A percentile compares a stretch with the other conserved stretches of the same genome.
Conservation (phyloP, 371 early-diverging fungal species). For the Syncephalastrum sp. region DNA sequence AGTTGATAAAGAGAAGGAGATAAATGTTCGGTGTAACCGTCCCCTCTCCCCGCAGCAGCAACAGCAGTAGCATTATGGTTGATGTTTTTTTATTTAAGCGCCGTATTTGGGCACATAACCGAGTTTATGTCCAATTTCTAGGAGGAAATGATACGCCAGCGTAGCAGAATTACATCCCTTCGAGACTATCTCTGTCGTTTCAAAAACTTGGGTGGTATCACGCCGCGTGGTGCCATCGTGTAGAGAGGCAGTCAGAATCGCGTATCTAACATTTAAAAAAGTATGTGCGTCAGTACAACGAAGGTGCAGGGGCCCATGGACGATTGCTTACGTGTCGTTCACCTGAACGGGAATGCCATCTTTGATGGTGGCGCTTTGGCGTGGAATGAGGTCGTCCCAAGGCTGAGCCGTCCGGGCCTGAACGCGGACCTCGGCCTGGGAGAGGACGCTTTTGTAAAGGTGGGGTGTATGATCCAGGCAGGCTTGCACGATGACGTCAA, state of each 20-base stretch:
- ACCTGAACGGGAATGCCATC: background rate
- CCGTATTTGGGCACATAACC: constrained; percentile 46
- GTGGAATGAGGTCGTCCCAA: background rate
- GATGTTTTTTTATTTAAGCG: constrained; percentile 20
- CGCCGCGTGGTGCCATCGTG: constrained; percentile 29
- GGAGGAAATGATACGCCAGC: constrained; percentile 42
- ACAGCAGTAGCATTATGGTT: background rate
- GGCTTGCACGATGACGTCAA: constrained; percentile 12
- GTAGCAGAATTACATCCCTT: constrained; percentile 31
- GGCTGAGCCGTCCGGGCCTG: background rate
- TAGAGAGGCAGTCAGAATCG: constrained; percentile 15
- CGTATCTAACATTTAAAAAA: background rate
- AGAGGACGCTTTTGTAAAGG: constrained; percentile 17
- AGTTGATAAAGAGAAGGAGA: background rate
- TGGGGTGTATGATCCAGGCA: constrained; percentile 9
- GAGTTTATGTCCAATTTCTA: constrained; percentile 43
- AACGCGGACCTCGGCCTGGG: constrained; percentile 5
- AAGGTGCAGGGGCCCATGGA: background rate
- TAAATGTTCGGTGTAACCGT: no score
- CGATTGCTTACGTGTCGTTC: background rate
- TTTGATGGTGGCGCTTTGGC: background rate
- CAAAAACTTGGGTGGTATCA: constrained; percentile 17
- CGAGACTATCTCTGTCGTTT: constrained; percentile 13
- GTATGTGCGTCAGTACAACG: no score
- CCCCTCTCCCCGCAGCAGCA: no score